Evolutionary conservation across 179 eudicot species (phyloP).

Genomic region (Amaranthus tricolor): DNA sequence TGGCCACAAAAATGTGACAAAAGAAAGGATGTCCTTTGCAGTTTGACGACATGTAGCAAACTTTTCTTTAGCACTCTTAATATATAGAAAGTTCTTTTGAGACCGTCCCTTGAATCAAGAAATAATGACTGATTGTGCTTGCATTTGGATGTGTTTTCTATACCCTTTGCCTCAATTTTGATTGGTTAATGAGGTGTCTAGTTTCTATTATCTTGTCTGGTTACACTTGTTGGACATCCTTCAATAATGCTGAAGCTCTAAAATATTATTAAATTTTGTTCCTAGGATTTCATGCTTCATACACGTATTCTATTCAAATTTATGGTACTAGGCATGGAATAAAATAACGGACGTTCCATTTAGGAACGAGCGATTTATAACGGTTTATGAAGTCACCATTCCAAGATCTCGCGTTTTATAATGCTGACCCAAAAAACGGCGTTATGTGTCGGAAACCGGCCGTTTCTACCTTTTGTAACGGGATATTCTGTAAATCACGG

Average conservation of each 20-base stretch:
- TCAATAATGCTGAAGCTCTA: neutral
- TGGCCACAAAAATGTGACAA: neutral
- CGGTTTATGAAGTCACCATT: too few relatives aligned
- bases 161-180: neutral
- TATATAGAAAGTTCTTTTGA: neutral
- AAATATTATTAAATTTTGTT: neutral
- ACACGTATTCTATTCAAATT: neutral
- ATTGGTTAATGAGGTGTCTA: neutral
- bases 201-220: neutral
- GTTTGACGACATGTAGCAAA: neutral
- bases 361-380: too few relatives aligned
- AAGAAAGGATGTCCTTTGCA: neutral
- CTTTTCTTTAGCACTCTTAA: neutral
- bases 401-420: too few relatives aligned
- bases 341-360: too few relatives aligned
- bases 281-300: neutral
- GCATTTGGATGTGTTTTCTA: neutral
- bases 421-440: too few relatives aligned
- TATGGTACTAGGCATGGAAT: too few relatives aligned
- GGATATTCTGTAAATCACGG: too few relatives aligned
- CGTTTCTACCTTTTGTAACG: too few relatives aligned
- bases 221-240: neutral
- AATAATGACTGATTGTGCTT: neutral
- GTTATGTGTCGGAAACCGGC: too few relatives aligned
- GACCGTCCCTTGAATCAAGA: neutral